Evolutionary conservation across 139 green algal species (phyloP), one percentile per base, ranked within the genome.

Genomic region (Chlorella sp.): DNA sequence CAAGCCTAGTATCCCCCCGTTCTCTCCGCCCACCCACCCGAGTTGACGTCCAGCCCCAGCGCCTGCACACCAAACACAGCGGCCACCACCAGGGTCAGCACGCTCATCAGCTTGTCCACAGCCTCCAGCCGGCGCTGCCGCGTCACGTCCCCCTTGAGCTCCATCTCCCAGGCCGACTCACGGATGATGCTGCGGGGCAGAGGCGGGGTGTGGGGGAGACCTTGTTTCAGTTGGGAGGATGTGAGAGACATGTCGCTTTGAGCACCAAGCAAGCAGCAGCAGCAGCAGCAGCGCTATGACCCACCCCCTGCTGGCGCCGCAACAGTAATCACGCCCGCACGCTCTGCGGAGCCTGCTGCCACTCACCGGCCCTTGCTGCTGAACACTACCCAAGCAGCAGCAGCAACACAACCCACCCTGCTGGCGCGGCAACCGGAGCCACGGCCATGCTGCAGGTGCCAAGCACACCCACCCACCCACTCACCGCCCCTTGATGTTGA

Each of bases 401-500:
- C n/a, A n/a, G n/a, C n/a, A n/a, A n/a, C n/a, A n/a, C n/a, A n/a
- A n/a, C n/a, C n/a, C n/a, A n/a, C n/a, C n/a, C n/a, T n/a, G n/a
- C n/a, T n/a, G n/a, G n/a, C n/a, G n/a, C n/a, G n/a, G n/a, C n/a
- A n/a, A n/a, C n/a, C n/a, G n/a, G n/a, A n/a, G n/a, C n/a, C n/a
- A n/a, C n/a, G n/a, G n/a, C n/a, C n/a, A n/a, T n/a, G n/a, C n/a
- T n/a, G n/a, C n/a, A n/a, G n/a, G n/a, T n/a, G n/a, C n/a, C n/a
- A n/a, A n/a, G n/a, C n/a, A n/a, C n/a, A n/a, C n/a, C n/a, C n/a
- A n/a, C n/a, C n/a, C n/a, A n/a, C n/a, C n/a, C 14, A 82, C 86
- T 80, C 97, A 97, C 64, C 96, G 90, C 0, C 86, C 91, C 91
- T 99, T 99, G 71, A 99, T 92, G 94, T 97, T 98, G 92, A 97